These are phyloP conservation scores for Heterobasidion occidentale DNA, from an alignment of 1,284 basidiomycete species.

Conservation along the genomic window DNA sequence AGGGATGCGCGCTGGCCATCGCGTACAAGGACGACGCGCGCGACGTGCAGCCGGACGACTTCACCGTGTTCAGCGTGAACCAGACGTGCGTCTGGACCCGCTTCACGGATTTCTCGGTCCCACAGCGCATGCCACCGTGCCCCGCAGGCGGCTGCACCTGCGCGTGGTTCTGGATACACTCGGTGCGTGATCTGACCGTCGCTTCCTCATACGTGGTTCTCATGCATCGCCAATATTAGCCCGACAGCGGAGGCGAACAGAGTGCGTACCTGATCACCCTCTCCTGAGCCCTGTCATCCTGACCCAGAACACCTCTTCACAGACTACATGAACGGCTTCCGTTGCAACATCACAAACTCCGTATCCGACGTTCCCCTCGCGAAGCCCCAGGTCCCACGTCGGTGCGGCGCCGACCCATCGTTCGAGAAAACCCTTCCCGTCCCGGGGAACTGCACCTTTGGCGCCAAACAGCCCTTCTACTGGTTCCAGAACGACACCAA, in stretches of 20 bases:
- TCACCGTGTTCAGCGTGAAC: constrained; percentile 68
- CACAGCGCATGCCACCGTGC: constrained; percentile 62
- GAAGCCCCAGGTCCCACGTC: constrained; percentile 20
- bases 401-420: constrained; percentile 23
- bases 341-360: constrained; percentile 56
- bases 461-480: constrained; percentile 60
- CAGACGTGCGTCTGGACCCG: constrained; percentile 67
- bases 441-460: constrained; percentile 52
- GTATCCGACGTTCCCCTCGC: constrained; percentile 41
- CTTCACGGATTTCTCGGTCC: constrained; percentile 61
- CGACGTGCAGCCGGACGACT: constrained; percentile 55
- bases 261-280: constrained; percentile 21
- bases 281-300: not conserved
- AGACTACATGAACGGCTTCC: constrained; percentile 77
- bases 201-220: not conserved
- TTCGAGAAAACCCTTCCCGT: constrained; percentile 16
- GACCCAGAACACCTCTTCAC: not conserved
- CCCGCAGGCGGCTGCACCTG: constrained; percentile 60
- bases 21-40: constrained; percentile 58
- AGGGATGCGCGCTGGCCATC: constrained; percentile 65
- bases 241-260: constrained; percentile 36
- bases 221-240: constrained; percentile 7
- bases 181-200: constrained; percentile 21
- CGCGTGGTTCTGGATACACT: constrained; percentile 73
- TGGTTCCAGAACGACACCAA: constrained; percentile 46